Evolutionary conservation across 1,139 yeast genomes (phyloP).

Genomic region (Debaryomycetaceae sp.): DNA sequence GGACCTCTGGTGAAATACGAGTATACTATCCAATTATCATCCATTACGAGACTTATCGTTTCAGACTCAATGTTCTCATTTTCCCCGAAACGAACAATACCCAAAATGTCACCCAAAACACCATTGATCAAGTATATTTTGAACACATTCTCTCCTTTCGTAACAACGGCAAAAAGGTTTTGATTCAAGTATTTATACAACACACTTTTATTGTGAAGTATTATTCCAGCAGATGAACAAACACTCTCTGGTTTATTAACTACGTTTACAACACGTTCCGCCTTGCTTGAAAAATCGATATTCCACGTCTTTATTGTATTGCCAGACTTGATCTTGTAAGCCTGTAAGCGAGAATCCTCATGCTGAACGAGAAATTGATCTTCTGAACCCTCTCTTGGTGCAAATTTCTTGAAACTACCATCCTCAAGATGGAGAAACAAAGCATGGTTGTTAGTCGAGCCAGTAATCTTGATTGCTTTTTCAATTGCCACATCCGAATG

Average conservation of each 20-base stretch:
- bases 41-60: conserved; percentile 55
- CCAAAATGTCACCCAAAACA: conserved; percentile 62
- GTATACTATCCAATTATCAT: conserved; percentile 83
- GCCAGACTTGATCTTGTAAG: conserved; percentile 18
- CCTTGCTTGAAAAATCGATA: conserved; percentile 12
- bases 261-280: conserved; percentile 15
- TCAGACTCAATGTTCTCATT: conserved; percentile 31
- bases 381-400: not conserved
- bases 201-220: conserved; percentile 68
- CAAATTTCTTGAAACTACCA: not conserved
- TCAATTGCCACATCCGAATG: not conserved
- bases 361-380: not conserved
- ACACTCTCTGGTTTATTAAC: conserved; percentile 35
- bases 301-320: conserved; percentile 26
- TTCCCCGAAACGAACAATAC: conserved; percentile 43
- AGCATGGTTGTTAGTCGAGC: not conserved
- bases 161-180: conserved; percentile 56
- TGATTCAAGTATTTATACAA: conserved; percentile 83
- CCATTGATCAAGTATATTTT: conserved; percentile 60
- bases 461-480: not conserved
- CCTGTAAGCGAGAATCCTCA: conserved; percentile 14
- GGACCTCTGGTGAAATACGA: conserved; percentile 56
- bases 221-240: conserved; percentile 66
- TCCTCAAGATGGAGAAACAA: not conserved
- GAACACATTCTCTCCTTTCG: conserved; percentile 33